Evolutionary conservation across 441 rosid species (phyloP), one percentile per base, ranked within the genome.

Genomic region (Pelargonium australe): DNA sequence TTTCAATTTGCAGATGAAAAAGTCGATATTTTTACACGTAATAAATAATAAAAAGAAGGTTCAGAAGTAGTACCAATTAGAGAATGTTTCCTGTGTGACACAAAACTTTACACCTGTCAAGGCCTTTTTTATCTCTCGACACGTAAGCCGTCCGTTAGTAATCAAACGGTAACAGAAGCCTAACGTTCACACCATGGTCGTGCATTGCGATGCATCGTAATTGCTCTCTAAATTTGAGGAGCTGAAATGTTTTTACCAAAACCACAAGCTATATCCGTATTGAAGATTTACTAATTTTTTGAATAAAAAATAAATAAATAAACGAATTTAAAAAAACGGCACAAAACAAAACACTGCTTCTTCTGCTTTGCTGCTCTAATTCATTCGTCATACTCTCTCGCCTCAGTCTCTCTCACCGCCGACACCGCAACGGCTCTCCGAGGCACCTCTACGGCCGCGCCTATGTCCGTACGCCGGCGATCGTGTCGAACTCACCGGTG

Each of bases 361-460:
- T 73, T 28, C 68, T 19, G 10, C 70, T 13, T 25, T 34, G 5
- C 19, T 1, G 20, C 41, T 62, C 57, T 63, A 57, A 57, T n/a
- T 14, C 63, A n/a, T 7, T 57, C 28, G 43, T 67, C 41, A n/a
- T 64, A 64, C 73, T 77, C 77, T 73, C 72, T 64, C 13, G 28
- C 66, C 71, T 64, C 72, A 57, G 66, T 80, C 68, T 66, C 80
- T 73, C 76, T 72, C 83, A 57, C 79, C 84, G 89, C 86, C 89
- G 89, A 72, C 86, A 60, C 58, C 78, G 70, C 75, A 85, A 85
- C 95, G 92, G 91, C 81, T 81, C 75, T 75, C 85, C 76, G 80
- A 68, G 28, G 75, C 72, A 72, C 66, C 76, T 45, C 82, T 73
- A 73, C 81, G 81, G 16, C 11, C 5, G 70, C 69, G 69, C 72